A percentile compares a stretch with the other conserved stretches of the same genome.
These are phyloP conservation scores for Davidsoniella neocaledoniae DNA, from an alignment of 2,329 filamentous ascomycete genomes.

Conservation along the genomic window DNA sequence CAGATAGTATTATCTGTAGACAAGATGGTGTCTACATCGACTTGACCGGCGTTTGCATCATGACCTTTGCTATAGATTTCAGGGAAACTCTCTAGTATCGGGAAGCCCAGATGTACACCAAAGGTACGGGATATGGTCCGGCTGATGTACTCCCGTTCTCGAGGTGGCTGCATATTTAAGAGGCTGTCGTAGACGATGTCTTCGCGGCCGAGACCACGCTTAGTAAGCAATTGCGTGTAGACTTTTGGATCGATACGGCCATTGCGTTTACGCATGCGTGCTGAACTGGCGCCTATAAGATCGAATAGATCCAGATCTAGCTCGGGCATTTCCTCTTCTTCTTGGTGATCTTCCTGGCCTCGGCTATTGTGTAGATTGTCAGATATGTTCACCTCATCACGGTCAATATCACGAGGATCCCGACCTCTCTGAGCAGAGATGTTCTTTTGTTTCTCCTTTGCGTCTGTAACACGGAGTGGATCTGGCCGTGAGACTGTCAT, in stretches of 20 bases:
- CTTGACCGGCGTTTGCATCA: slow-evolving; percentile 5
- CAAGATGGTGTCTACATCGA: slow-evolving; percentile 42
- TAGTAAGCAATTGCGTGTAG: slow-evolving; percentile 5
- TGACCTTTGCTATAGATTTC: slow-evolving; percentile 40
- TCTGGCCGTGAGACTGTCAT: slow-evolving; percentile 35
- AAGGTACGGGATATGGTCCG: slow-evolving; percentile 21
- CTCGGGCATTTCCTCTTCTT: slow-evolving; percentile 15
- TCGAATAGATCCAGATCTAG: slow-evolving; percentile 15
- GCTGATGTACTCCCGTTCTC: slow-evolving; percentile 3
- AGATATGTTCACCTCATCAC: background rate
- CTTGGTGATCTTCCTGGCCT: slow-evolving; percentile 10
- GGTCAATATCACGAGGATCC: background rate
- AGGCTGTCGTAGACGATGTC: background rate
- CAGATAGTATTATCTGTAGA: slow-evolving; percentile 63
- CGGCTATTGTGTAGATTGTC: too few relatives aligned
- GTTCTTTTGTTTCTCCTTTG: background rate
- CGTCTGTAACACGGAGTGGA: background rate
- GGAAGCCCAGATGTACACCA: slow-evolving; percentile 44
- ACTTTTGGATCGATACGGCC: background rate
- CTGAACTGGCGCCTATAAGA: slow-evolving; percentile 3
- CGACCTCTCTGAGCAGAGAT: background rate
- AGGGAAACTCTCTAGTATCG: slow-evolving; percentile 72
- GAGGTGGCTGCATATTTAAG: background rate
- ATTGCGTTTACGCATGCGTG: background rate
- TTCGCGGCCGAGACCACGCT: slow-evolving; percentile 1